Evolutionary conservation across 176 grass and related monocot genomes (phyloP).

Genomic region (Pontederia paniculata): DNA sequence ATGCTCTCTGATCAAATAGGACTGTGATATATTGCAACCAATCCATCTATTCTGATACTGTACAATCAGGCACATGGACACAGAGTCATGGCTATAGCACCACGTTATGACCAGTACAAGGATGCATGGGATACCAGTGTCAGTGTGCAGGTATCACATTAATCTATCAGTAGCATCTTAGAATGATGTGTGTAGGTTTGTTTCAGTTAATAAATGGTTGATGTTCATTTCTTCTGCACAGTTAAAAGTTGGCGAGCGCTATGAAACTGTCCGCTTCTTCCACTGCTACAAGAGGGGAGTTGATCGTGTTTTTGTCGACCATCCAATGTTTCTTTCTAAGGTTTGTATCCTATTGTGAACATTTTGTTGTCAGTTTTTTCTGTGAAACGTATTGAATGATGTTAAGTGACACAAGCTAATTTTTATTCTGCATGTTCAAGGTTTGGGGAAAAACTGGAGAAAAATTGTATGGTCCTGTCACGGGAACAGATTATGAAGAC

Average conservation of each 20-base stretch:
- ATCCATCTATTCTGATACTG: too few relatives aligned
- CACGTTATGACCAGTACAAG: conserved; percentile 88
- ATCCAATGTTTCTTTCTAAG: conserved; percentile 81
- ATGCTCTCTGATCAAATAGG: too few relatives aligned
- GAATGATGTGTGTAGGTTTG: not conserved
- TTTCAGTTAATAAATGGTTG: too few relatives aligned
- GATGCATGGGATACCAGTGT: conserved; percentile 89
- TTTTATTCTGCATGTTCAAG: conserved; percentile 20
- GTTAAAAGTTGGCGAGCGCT: conserved; percentile 45
- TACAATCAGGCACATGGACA: conserved; percentile 56
- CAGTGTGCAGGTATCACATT: conserved; percentile 26
- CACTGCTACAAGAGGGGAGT: conserved; percentile 89
- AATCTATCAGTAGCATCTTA: not conserved
- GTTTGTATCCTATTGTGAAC: conserved; percentile 6
- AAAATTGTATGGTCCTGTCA: conserved; percentile 76
- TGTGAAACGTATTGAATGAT: not conserved
- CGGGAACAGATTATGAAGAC: conserved; percentile 63
- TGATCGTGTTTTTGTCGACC: conserved; percentile 85
- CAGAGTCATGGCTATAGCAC: conserved; percentile 63
- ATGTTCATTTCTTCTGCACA: conserved; percentile 20
- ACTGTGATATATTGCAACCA: too few relatives aligned
- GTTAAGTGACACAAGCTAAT: not conserved
- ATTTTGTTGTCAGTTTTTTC: not conserved
- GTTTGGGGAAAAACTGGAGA: conserved; percentile 83
- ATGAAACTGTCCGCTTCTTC: conserved; percentile 72